phyloP scores from a whole-genome alignment of 495 filamentous ascomycete genomes.

The Aspergillus asperescens region DNA sequence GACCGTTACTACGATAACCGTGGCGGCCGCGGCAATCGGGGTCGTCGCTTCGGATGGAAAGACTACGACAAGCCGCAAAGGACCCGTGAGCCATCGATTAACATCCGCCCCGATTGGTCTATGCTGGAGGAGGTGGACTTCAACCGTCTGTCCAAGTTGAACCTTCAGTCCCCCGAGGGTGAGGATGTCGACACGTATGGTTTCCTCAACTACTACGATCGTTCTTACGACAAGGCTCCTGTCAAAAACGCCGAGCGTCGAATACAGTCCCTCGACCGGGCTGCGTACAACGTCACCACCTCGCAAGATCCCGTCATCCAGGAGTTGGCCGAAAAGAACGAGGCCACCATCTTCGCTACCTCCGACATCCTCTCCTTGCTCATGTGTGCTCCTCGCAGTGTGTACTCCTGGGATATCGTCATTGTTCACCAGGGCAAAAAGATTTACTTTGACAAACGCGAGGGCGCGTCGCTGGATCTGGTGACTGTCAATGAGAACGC shows the following conservation, averaged over 20 bases:
- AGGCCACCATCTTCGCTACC: constrained; percentile 94
- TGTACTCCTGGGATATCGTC: constrained; percentile 97
- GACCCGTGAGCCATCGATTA: constrained; percentile 90
- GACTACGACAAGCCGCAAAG: constrained; percentile 98
- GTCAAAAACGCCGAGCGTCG: constrained; percentile 83
- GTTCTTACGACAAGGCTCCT: constrained; percentile 84
- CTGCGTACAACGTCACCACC: constrained; percentile 96
- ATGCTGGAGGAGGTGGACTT: constrained; percentile 98
- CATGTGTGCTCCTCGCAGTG: constrained; percentile 92
- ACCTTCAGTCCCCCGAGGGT: constrained; percentile 87
- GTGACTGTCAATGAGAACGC: constrained; percentile 99
- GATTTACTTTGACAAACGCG: constrained; percentile 97
- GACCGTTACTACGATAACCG: constrained; percentile 60
- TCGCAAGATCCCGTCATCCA: constrained; percentile 94
- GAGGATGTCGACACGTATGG: constrained; percentile 94
- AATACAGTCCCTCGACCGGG: constrained; percentile 81
- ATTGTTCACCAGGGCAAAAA: constrained; percentile 87
- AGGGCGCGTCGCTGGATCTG: constrained; percentile 87
- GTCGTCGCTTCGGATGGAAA: constrained; percentile 94
- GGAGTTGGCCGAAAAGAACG: constrained; percentile 92
- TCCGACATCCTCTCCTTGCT: constrained; percentile 97
- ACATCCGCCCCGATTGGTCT: constrained; percentile 89
- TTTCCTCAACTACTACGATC: constrained; percentile 97
- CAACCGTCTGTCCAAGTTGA: constrained; percentile 87
- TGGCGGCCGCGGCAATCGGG: constrained; percentile 51